Base-by-base conservation (phyloP, 1,139 yeast species). In the Lodderomyces margitis region DNA sequence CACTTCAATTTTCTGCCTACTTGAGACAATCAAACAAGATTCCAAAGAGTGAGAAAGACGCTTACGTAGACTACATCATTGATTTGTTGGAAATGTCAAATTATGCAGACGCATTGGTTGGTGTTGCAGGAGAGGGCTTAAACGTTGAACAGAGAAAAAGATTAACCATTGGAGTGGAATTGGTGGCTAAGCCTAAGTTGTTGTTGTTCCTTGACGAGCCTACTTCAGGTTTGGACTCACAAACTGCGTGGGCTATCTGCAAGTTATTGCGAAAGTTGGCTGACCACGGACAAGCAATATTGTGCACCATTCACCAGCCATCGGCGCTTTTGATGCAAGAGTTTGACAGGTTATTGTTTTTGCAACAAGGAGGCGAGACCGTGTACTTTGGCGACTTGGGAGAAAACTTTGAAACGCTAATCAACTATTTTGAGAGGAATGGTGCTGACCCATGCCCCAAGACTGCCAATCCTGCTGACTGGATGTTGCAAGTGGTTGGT, bases 381-480 rank as follows among this genome's bases (percentile, higher is more conserved):
- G 86, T 81, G 31, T 81, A 81, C 58, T 80, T 80, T 56, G 86
- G 86, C 46, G 83, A 80, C 49, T 78, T 80, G 54, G 87, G 86
- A 46, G 58, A 64, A 43, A 69, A 71, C 51, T 79, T 84, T 44
- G 39, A 54, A 10, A 66, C 78, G 3, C 60, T 82, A 54, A 62
- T 76, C 40, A 54, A 63, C 34, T 82, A 82, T 54, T 81, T 82
- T 51, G 85, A 80, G 57, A 68, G 70, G 50, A 66, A 80, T 46
- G 83, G 83, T 11, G 66, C 68, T 35, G 57, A 55, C 30, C 37
- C 38, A 46, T 80, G 84, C 63, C 68, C 70, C 11, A 47, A 48
- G 41, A 51, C 58, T 48, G 62, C 83, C 58, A 62, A 79, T 47
- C 81, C 81, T 2, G 81, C 83, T 5, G 83, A 78, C 55, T 78